phyloP scores from a whole-genome alignment of 2,329 filamentous ascomycete species.

The Verticillium isaacii region DNA sequence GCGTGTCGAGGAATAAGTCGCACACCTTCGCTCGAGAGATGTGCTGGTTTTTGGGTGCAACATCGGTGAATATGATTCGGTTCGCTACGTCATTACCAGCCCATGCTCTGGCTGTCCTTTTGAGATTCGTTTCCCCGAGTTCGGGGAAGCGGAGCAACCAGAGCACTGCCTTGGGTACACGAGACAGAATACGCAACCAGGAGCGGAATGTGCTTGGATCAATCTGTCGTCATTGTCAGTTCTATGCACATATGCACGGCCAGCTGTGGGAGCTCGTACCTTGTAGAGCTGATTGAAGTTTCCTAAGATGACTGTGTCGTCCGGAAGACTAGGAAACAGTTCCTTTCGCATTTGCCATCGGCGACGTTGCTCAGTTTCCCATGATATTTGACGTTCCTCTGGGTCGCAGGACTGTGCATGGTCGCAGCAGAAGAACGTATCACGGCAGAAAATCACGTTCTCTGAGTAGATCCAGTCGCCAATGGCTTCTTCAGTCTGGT shows the following conservation, averaged over 20 bases:
- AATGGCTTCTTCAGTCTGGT: conserved; percentile 62
- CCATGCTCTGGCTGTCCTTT: conserved; percentile 76
- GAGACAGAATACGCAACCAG: conserved; percentile 86
- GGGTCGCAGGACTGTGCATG: conserved; percentile 85
- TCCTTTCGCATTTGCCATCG: conserved; percentile 93
- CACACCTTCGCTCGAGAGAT: conserved; percentile 88
- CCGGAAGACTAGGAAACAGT: conserved; percentile 75
- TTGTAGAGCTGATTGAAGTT: conserved; percentile 99
- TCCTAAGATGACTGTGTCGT: conserved; percentile 85
- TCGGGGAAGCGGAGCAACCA: conserved; percentile 98
- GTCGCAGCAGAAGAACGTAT: conserved; percentile 98
- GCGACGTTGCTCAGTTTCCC: conserved; percentile 76
- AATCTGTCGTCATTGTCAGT: conserved; percentile 55
- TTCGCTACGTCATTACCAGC: conserved; percentile 78
- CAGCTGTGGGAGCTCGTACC: conserved; percentile 42
- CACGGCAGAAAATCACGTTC: conserved; percentile 89
- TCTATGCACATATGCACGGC: conserved; percentile 3
- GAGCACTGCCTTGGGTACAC: conserved; percentile 80
- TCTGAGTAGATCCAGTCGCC: conserved; percentile 94
- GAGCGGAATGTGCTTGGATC: conserved; percentile 94
- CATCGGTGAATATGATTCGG: conserved; percentile 91
- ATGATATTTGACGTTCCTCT: conserved; percentile 61
- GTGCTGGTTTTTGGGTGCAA: conserved; percentile 90
- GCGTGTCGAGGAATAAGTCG: conserved; percentile 93
- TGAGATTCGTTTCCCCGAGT: conserved; percentile 80